Conservation (phyloP, 192 early-diverging fungal genomes). For the Spizellomyces punctatus region DNA sequence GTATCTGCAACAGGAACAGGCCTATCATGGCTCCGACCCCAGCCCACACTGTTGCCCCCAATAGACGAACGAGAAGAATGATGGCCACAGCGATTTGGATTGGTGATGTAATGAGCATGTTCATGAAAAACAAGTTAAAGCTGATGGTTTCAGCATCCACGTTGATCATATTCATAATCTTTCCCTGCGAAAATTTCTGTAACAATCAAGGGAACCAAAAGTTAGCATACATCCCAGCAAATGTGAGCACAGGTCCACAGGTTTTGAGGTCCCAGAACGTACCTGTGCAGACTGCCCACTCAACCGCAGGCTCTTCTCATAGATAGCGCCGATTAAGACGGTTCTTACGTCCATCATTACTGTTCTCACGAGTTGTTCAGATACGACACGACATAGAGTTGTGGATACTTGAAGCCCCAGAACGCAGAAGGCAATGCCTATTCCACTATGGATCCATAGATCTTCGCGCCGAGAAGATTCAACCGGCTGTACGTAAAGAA, state of each 20-base stretch:
- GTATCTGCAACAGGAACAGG: neutral
- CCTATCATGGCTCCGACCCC: constrained; percentile 2
- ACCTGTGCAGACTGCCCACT: too few relatives aligned
- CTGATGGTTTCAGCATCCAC: constrained; percentile 29
- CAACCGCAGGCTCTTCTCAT: constrained; percentile 13
- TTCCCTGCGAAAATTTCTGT: constrained; percentile 14
- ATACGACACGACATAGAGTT: neutral
- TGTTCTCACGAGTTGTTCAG: constrained; percentile 7
- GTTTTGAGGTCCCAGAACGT: neutral
- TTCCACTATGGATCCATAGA: neutral
- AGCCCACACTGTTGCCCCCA: constrained; percentile 24
- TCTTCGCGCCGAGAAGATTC: neutral
- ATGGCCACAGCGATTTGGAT: constrained; percentile 25
- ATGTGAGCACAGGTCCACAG: neutral
- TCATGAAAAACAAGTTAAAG: constrained; percentile 3
- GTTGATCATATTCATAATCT: constrained; percentile 33
- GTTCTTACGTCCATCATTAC: constrained; percentile 3
- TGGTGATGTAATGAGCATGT: constrained; percentile 3
- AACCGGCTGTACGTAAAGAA: constrained; percentile 10
- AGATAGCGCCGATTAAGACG: neutral
- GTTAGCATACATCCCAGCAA: neutral
- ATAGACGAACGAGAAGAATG: constrained; percentile 16
- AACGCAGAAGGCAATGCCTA: constrained; percentile 3
- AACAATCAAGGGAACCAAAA: neutral
- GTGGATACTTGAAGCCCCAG: neutral